These are phyloP conservation scores for Spencermartinsiella ligniputridi DNA, from an alignment of 1,139 yeast species.

Conservation along the genomic window DNA sequence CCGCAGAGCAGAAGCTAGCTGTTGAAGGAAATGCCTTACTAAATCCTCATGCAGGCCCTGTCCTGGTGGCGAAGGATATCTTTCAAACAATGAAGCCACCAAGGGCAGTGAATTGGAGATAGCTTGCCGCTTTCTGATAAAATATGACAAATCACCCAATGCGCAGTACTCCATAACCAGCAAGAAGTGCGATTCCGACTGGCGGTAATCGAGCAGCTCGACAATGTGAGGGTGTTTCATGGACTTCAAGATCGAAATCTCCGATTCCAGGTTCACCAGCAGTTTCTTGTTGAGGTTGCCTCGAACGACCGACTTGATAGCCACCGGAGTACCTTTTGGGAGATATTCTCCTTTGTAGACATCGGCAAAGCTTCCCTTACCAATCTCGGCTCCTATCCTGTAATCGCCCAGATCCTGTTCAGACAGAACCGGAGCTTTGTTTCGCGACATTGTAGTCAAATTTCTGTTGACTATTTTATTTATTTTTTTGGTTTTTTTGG, in stretches of 20 bases:
- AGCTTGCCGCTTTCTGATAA: conserved; percentile 73
- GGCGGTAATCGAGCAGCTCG: conserved; percentile 73
- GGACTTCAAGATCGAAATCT: conserved; percentile 77
- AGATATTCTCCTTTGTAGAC: conserved; percentile 67
- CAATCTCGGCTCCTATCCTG: conserved; percentile 69
- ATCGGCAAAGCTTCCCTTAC: conserved; percentile 92
- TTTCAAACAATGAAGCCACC: conserved; percentile 64
- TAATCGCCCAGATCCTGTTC: conserved; percentile 23
- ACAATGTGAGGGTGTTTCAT: conserved; percentile 93
- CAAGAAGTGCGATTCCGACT: conserved; percentile 76
- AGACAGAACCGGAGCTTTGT: conserved; percentile 1
- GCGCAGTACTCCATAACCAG: conserved; percentile 97
- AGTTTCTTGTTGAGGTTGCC: conserved; percentile 82
- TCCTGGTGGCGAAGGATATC: conserved; percentile 75
- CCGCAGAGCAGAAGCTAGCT: conserved; percentile 75
- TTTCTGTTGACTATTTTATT: too few species aligned
- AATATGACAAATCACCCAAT: conserved; percentile 85
- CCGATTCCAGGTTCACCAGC: conserved; percentile 85
- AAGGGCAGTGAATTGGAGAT: conserved; percentile 73
- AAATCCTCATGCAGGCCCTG: conserved; percentile 75
- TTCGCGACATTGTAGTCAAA: background rate
- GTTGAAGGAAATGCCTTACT: conserved; percentile 81
- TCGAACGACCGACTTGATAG: conserved; percentile 82
- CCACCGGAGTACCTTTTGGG: conserved; percentile 58
- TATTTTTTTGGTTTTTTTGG: too few species aligned